Evolutionary conservation across 129 eudicot genomes (phyloP).

Genomic region (Silybum marianum): DNA sequence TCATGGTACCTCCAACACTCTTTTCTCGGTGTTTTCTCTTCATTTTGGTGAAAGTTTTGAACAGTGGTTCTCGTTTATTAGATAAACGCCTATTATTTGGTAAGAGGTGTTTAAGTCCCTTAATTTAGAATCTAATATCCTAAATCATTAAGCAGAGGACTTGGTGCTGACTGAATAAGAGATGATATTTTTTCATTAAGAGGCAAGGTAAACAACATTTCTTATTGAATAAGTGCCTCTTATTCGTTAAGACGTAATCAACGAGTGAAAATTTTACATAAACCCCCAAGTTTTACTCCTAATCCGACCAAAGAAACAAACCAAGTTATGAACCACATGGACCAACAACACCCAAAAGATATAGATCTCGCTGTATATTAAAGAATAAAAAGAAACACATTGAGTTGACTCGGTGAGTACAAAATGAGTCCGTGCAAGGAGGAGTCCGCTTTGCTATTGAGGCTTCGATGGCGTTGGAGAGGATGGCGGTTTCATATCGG

Average conservation of each 20-base stretch:
- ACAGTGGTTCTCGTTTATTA: no score
- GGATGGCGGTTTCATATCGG: constrained; percentile 77
- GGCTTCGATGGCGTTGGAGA: constrained; percentile 94
- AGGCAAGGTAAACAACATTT: neutral
- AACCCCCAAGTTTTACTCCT: constrained; percentile 15
- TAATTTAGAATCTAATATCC: neutral
- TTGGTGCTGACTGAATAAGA: neutral
- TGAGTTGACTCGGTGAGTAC: constrained; percentile 29
- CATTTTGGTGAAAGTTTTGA: no score
- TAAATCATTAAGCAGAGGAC: neutral
- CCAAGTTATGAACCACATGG: neutral
- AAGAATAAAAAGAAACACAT: neutral
- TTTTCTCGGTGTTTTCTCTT: no score
- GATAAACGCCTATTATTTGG: no score
- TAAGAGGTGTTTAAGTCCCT: no score
- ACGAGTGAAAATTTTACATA: neutral
- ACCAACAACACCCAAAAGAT: neutral
- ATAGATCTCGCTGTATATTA: neutral
- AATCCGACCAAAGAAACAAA: constrained; percentile 8
- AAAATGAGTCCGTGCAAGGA: constrained; percentile 32
- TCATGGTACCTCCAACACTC: no score
- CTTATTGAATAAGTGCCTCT: neutral
- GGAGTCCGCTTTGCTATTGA: constrained; percentile 23
- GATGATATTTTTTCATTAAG: neutral
- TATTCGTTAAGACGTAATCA: neutral